Conservation (phyloP, 1,284 basidiomycete genomes). For the Tremellales sp. region DNA sequence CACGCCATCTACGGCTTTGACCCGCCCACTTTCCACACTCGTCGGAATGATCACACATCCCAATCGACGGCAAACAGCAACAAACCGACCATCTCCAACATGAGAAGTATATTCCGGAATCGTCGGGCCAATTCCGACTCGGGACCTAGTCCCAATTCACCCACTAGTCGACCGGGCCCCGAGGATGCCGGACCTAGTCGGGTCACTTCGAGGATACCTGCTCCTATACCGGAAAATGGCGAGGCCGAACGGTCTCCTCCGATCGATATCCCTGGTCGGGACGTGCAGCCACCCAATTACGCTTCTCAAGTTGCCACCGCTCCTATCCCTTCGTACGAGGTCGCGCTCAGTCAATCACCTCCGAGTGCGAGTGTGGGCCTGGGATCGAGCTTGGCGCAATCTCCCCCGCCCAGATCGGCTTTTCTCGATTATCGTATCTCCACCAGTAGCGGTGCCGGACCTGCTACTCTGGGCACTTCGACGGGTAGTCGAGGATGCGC, state of each 20-base stretch:
- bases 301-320: not conserved
- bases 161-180: not conserved
- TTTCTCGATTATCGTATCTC: not conserved
- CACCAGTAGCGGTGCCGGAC: not conserved
- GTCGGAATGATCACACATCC: not conserved
- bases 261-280: not conserved
- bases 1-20: not conserved
- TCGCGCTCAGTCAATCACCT: not conserved
- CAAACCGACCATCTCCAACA: no score
- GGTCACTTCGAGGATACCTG: no score
- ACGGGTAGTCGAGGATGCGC: not conserved
- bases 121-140: not conserved
- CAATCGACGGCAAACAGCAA: not conserved
- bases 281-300: conserved; percentile 1
- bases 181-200: not conserved
- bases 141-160: not conserved
- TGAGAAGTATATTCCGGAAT: not conserved
- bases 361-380: not conserved
- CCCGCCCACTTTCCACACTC: not conserved
- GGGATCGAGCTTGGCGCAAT: conserved; percentile 10
- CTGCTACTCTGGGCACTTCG: not conserved
- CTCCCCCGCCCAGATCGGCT: not conserved
- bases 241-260: not conserved
- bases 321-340: conserved; percentile 17
- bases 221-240: not conserved